A percentile compares a stretch with the other conserved stretches of the same genome.
phyloP scores from a whole-genome alignment of 1,139 yeast genomes.

The Pneumocystis wakefieldiae region DNA sequence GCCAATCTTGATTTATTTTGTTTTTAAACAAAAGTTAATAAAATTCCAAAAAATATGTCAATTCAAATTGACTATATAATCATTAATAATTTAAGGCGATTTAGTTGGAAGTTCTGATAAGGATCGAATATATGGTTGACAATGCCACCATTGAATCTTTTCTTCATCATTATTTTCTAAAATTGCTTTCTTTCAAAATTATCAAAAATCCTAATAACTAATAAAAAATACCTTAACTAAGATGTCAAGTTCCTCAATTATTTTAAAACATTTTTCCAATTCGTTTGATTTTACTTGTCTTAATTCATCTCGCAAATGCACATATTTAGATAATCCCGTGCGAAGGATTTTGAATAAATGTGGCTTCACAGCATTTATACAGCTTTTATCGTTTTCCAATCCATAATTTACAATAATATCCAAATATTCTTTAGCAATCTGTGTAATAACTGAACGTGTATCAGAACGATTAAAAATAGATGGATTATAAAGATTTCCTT shows the following conservation, averaged over 20 bases:
- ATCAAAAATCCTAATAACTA: slow-evolving; percentile 32
- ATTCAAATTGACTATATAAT: not conserved
- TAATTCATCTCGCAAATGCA: slow-evolving; percentile 59
- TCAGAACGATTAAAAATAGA: slow-evolving; percentile 62
- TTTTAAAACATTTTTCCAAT: slow-evolving; percentile 22
- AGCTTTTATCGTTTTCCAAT: slow-evolving; percentile 1
- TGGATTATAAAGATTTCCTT: slow-evolving; percentile 85
- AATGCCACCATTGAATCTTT: slow-evolving; percentile 87
- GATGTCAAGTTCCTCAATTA: slow-evolving; percentile 51
- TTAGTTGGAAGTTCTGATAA: slow-evolving; percentile 42
- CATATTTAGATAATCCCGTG: slow-evolving; percentile 49
- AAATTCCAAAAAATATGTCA: not conserved
- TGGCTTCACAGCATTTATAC: slow-evolving; percentile 38
- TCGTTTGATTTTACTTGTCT: slow-evolving; percentile 33
- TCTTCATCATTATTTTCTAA: slow-evolving; percentile 64
- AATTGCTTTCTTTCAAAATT: slow-evolving; percentile 20
- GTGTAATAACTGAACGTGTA: slow-evolving; percentile 73
- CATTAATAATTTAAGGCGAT: slow-evolving; percentile 1
- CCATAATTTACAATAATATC: slow-evolving; percentile 49
- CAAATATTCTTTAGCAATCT: slow-evolving; percentile 68
- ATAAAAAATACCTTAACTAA: slow-evolving; percentile 53
- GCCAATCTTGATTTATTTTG: not conserved
- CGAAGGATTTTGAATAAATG: slow-evolving; percentile 80
- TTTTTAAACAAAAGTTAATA: not conserved
- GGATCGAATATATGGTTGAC: slow-evolving; percentile 86